Evolutionary conservation across 768 basidiomycete species (phyloP).

Genomic region (Lactifluus echinatus): DNA sequence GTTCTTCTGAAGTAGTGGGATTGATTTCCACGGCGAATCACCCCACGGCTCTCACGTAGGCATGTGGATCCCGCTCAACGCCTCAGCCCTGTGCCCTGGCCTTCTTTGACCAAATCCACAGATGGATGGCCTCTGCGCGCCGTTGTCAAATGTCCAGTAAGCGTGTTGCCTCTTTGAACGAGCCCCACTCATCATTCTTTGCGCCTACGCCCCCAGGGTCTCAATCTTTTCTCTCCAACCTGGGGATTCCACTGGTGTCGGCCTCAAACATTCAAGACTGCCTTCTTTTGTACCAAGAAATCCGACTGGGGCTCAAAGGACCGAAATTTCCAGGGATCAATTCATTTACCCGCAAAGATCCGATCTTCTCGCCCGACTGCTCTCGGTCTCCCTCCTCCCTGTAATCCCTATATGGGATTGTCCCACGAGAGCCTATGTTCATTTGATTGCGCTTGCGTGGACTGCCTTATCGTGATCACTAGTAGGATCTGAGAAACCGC

Average conservation of each 20-base stretch:
- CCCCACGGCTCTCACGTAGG: not conserved
- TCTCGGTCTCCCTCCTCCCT: too few relatives aligned
- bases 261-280: not conserved
- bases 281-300: too few relatives aligned
- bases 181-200: not conserved
- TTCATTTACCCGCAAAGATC: too few relatives aligned
- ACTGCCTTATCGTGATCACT: not conserved
- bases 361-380: too few relatives aligned
- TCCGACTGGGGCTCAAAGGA: not conserved
- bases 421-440: not conserved
- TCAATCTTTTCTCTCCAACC: too few relatives aligned
- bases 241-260: not conserved
- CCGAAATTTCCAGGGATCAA: too few relatives aligned
- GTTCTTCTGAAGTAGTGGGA: not conserved
- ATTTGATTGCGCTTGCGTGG: not conserved
- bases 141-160: not conserved
- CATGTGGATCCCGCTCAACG: not conserved
- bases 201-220: too few relatives aligned
- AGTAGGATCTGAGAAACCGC: not conserved
- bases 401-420: not conserved
- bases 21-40: not conserved
- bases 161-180: not conserved
- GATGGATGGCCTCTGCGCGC: not conserved
- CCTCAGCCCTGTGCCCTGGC: not conserved
- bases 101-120: not conserved